Percentiles rank a stretch among this genome's conserved stretches.
phyloP scores from a whole-genome alignment of 352 stramenopile genomes.

The Peronospora farinosa region DNA sequence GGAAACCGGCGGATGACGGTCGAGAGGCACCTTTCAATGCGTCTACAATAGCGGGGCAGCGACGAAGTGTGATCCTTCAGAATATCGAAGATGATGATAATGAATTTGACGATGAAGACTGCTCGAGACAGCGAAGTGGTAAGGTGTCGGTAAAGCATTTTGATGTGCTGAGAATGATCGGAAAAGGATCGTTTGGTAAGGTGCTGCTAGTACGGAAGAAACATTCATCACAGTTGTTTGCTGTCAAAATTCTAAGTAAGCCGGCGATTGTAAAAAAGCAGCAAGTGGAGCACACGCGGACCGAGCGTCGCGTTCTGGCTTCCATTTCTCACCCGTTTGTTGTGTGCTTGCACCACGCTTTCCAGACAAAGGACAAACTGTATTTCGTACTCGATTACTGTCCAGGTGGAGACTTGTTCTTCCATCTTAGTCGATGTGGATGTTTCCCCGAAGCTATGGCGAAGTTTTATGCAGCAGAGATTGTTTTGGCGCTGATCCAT shows the following conservation, averaged over 20 bases:
- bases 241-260: conserved; percentile 84
- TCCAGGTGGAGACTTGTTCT: conserved; percentile 79
- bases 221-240: conserved; percentile 62
- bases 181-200: conserved; percentile 90
- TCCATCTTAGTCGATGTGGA: conserved; percentile 64
- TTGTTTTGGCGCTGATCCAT: conserved; percentile 79
- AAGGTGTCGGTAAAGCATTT: conserved; percentile 86
- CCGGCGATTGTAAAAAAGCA: conserved; percentile 72
- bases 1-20: conserved; percentile 21
- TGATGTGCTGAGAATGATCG: conserved; percentile 87
- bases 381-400: conserved; percentile 87
- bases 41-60: conserved; percentile 27
- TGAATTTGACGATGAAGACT: conserved; percentile 21
- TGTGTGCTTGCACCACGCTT: conserved; percentile 84
- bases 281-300: conserved; percentile 78
- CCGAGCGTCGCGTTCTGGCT: conserved; percentile 75
- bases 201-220: conserved; percentile 85
- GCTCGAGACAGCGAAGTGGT: conserved; percentile 18
- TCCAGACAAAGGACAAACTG: conserved; percentile 79
- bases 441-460: conserved; percentile 80
- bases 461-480: conserved; percentile 81
- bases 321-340: conserved; percentile 83
- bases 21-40: conserved; percentile 27
- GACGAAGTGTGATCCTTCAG: conserved; percentile 58
- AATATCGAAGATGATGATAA: conserved; percentile 65